Evolutionary conservation across 257 asterid species (phyloP).

Genomic region (Solanum medicagineum): DNA sequence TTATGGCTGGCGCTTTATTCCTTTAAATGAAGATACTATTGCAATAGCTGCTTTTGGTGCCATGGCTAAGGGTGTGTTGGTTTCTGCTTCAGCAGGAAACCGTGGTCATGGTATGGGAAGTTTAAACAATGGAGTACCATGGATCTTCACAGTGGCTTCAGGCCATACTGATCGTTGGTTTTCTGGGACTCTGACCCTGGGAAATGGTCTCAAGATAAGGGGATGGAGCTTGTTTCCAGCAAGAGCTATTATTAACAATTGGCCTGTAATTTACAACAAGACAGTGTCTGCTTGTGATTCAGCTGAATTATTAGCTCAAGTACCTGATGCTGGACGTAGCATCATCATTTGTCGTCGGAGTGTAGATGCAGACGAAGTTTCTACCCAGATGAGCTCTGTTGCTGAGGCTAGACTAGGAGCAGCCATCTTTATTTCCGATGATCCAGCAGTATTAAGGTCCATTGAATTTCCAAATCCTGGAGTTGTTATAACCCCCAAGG

Average conservation of each 20-base stretch:
- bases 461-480: conserved; percentile 11
- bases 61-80: conserved; percentile 31
- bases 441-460: not conserved
- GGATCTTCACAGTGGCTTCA: conserved; percentile 26
- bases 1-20: not conserved
- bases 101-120: not conserved
- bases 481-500: conserved; percentile 4
- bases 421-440: conserved; percentile 11
- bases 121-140: conserved; percentile 29
- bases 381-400: not conserved
- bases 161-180: conserved; percentile 22
- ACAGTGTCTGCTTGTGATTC: conserved; percentile 22
- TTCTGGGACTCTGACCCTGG: conserved; percentile 16
- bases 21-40: not conserved
- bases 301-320: not conserved
- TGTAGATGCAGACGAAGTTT: not conserved
- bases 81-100: conserved; percentile 28
- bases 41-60: conserved; percentile 41
- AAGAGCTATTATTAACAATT: not conserved
- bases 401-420: conserved; percentile 12
- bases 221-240: conserved; percentile 31
- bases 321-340: not conserved
- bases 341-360: conserved; percentile 9
- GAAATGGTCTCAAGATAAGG: conserved; percentile 6
- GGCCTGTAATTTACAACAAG: conserved; percentile 20